Percentiles rank a stretch among this genome's conserved stretches.
Evolutionary conservation across 1,284 basidiomycete species (phyloP).

Genomic region (Ganoderma sp.): DNA sequence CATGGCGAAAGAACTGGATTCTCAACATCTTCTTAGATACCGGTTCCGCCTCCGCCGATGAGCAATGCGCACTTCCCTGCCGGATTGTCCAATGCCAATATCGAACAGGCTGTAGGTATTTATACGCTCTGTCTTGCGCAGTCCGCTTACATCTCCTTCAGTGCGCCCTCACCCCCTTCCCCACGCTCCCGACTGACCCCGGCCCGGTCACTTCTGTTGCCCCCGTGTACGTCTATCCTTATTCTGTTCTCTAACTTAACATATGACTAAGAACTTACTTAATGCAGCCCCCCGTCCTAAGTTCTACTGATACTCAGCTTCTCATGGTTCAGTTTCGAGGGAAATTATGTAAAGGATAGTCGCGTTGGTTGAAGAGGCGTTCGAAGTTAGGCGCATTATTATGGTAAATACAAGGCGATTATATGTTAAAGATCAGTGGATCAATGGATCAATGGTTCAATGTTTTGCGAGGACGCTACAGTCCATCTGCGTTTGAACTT

Average conservation of each 20-base stretch:
- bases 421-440: no score
- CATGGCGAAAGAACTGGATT: background rate
- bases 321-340: background rate
- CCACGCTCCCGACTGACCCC: slow-evolving; percentile 29
- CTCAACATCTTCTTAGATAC: background rate
- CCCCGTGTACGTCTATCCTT: slow-evolving; percentile 20
- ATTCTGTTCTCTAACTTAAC: background rate
- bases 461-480: no score
- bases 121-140: background rate
- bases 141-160: background rate
- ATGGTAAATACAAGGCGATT: no score
- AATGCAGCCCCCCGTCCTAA: background rate
- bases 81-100: slow-evolving; percentile 22
- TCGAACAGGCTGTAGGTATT: slow-evolving; percentile 19
- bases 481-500: background rate
- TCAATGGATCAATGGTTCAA: no score
- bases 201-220: slow-evolving; percentile 31
- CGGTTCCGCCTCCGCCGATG: slow-evolving; percentile 12
- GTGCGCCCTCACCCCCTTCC: slow-evolving; percentile 29
- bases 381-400: no score
- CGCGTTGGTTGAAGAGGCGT: no score
- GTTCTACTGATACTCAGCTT: background rate
- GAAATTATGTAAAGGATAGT: no score
- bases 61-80: slow-evolving; percentile 23
- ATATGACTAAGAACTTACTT: background rate